Base-by-base conservation (phyloP, 2,329 filamentous ascomycete genomes). In the Arthrobotrys megalospora region DNA sequence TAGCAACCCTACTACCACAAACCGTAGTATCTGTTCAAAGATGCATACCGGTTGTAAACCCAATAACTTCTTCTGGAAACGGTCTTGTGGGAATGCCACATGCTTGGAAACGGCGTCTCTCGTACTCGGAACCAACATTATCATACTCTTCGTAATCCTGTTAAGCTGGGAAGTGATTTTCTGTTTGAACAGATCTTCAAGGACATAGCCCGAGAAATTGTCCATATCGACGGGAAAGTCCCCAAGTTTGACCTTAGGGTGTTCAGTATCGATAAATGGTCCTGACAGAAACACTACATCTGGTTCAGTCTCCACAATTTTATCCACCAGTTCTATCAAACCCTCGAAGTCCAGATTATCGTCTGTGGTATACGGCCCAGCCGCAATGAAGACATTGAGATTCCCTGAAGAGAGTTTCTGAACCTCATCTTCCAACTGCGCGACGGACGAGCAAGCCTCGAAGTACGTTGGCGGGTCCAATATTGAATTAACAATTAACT, bases 281-380 rank as follows among this genome's bases (percentile, higher is more conserved):
- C 96, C 96, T 3, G 89, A 87, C 7, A 99, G 87, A 50, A 98
- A 88, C 32, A 99, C 85, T 2, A 90, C 89, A 83, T 99, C 96
- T 10, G 91, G 92, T 80, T 89, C 91, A 21, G 88, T 89, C 80
- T 93, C 90, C 14, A 90, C 90, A 7, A 94, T 94, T 81, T 91
- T 91, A 80, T 89, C 88, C 83, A 95, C 95, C 14, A 99, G 88
- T 34, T 92, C 90, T 82, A 94, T 90, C 1, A 99, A 86, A 6
- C 95, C 92, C 82, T 96, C 92, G 83, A 94, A 99, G 80, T 94
- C 92, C 53, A 99, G 90, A 82, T 96, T 96, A 82, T 95, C 92
- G 81, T 98, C 94, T 1, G 94, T 90, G 0, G 94, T 97, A 84
- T 96, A 99, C 0, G 96, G 96, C 0, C 96, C 96, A 0, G 93